Evolutionary conservation across 805 yeast genomes (phyloP), one percentile per base, ranked within the genome.

Genomic region (Candida ficus): DNA sequence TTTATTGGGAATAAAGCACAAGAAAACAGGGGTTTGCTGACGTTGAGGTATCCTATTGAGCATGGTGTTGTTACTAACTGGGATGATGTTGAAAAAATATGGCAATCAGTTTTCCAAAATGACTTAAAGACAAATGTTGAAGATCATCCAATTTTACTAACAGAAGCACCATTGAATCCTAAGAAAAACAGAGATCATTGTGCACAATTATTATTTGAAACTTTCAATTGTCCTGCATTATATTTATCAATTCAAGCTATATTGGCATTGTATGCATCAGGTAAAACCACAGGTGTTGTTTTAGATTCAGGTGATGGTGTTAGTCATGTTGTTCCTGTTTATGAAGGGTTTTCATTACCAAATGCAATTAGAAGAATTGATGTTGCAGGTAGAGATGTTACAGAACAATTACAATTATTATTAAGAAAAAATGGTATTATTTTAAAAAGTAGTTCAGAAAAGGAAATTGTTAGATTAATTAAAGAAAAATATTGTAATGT

Each of bases 301-400:
- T 56, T 91, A 11, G 96, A 90, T 56, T 75, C 83, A n/a, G 97
- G 97, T 5, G 97, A 90, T 60, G 97, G 97, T 5, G 95, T 88
- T 20, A 75, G 85, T 29, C 90, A 85, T 54, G 71, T 84, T 8
- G 95, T 88, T 2, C 96, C 97, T 0, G 87, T 91, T 0, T 91
- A 78, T 61, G 89, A 88, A 45, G 98, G 98, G 5, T 90, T 87
- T 59, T 71, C 90, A 11, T 58, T 90, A 13, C 80, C 90, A 0
- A 70, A 80, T 2, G 78, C 90, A 3, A 77, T 86, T 19, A 75
- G 76, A 58, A 63, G 96, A 40, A 68, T 83, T 45, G 93, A 89
- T 56, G 58, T 88, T 20, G 96, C 93, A 0, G 98, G 98, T 0
- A 60, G 93, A 33, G 96, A 89, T 50, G 71, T 90, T 11, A 86